A percentile compares a stretch with the other conserved stretches of the same genome.
phyloP scores from a whole-genome alignment of 768 basidiomycete genomes.

The Serpula lacrymans region DNA sequence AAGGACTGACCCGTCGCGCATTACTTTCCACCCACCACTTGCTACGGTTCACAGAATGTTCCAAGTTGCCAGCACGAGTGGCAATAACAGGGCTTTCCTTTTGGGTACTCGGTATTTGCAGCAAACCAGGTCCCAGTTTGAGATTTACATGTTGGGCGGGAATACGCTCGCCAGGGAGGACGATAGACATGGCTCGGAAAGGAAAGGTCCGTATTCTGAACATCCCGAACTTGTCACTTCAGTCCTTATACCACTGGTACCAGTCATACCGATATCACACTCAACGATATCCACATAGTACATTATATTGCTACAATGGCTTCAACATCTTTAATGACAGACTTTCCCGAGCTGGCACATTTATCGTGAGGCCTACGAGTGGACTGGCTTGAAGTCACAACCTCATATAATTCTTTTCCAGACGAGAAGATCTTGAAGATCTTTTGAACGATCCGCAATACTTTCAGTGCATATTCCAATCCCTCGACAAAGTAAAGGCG shows the following conservation, averaged over 20 bases:
- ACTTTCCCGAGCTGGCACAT: conserved; percentile 72
- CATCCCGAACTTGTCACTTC: neutral
- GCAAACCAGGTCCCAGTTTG: conserved; percentile 82
- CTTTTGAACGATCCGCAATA: conserved; percentile 76
- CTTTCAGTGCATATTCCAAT: conserved; percentile 86
- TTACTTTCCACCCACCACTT: conserved; percentile 91
- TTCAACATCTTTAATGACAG: conserved; percentile 44
- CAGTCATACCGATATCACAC: neutral
- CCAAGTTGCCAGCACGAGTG: conserved; percentile 67
- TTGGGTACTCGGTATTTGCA: conserved; percentile 45
- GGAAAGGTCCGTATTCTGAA: conserved; percentile 3
- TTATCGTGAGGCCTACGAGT: conserved; percentile 52
- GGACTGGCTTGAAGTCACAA: neutral
- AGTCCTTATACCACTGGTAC: neutral
- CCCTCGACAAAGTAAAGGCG: conserved; percentile 67
- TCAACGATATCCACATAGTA: neutral
- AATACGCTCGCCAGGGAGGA: conserved; percentile 81
- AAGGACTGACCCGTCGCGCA: conserved; percentile 69
- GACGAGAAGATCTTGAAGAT: conserved; percentile 90
- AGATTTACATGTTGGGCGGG: conserved; percentile 74
- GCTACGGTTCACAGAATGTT: conserved; percentile 67
- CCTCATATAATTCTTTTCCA: conserved; percentile 28
- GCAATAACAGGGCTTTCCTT: conserved; percentile 38
- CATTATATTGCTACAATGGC: conserved; percentile 14
- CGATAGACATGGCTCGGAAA: conserved; percentile 44